Conservation (phyloP, 805 yeast genomes). For the Candida jianshihensis region DNA sequence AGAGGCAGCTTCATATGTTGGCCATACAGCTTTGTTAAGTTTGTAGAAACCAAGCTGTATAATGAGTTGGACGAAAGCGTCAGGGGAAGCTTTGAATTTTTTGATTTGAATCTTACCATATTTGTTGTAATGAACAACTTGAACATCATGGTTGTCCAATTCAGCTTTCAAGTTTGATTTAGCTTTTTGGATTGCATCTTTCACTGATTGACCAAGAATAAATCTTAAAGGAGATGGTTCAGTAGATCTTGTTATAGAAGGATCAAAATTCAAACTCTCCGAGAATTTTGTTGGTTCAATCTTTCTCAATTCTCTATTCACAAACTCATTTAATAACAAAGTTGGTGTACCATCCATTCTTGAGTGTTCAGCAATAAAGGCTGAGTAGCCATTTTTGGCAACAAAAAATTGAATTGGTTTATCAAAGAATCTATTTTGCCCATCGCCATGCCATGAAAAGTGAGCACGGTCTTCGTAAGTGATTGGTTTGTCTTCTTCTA, state of each 20-base stretch:
- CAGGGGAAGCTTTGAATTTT: conserved; percentile 82
- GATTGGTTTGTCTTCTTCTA: conserved; percentile 67
- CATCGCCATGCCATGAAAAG: conserved; percentile 94
- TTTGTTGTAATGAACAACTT: conserved; percentile 74
- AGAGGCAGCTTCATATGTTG: conserved; percentile 95
- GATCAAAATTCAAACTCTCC: conserved; percentile 10
- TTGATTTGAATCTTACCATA: conserved; percentile 85
- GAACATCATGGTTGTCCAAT: conserved; percentile 58
- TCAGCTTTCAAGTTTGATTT: conserved; percentile 46
- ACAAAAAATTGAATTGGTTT: conserved; percentile 85
- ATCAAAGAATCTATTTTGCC: conserved; percentile 84
- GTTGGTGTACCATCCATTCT: conserved; percentile 98
- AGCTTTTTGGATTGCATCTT: conserved; percentile 49
- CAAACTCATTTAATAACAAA: conserved; percentile 72
- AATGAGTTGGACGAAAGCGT: conserved; percentile 85
- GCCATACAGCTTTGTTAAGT: conserved; percentile 69
- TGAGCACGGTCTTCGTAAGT: conserved; percentile 79
- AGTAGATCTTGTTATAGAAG: background rate
- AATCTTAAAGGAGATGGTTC: conserved; percentile 37
- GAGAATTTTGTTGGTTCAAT: conserved; percentile 30
- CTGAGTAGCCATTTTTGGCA: conserved; percentile 78
- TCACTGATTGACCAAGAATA: conserved; percentile 48
- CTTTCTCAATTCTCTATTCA: conserved; percentile 49
- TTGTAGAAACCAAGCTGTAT: conserved; percentile 89
- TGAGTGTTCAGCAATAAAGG: conserved; percentile 94